These are phyloP conservation scores for Pichia kluyveri DNA, from an alignment of 805 yeast species.

Conservation along the genomic window DNA sequence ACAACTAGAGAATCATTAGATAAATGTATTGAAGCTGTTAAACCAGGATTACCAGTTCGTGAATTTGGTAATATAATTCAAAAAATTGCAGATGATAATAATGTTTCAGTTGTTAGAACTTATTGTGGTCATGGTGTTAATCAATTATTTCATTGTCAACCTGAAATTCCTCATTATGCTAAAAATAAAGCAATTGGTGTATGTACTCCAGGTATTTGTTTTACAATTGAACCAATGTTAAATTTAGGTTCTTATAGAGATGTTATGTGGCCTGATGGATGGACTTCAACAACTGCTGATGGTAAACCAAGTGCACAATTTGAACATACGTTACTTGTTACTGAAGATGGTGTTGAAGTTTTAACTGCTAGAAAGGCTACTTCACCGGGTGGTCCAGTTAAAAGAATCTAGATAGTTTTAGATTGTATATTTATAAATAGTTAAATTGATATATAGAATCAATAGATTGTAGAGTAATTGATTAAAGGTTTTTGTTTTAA, in stretches of 20 bases:
- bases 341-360: constrained; percentile 89
- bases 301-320: constrained; percentile 90
- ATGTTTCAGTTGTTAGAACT: constrained; percentile 80
- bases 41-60: constrained; percentile 88
- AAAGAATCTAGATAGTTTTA: constrained; percentile 29
- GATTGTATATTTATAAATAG: not conserved
- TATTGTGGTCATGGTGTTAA: constrained; percentile 95
- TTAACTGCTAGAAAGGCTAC: constrained; percentile 70
- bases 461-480: too few species aligned
- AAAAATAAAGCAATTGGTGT: constrained; percentile 88
- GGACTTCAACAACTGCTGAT: constrained; percentile 91
- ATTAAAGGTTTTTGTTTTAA: too few species aligned
- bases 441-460: not conserved
- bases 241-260: constrained; percentile 78
- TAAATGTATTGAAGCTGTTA: constrained; percentile 71
- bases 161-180: constrained; percentile 90
- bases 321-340: constrained; percentile 86
- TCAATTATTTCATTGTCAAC: constrained; percentile 79
- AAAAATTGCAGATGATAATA: constrained; percentile 67
- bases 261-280: constrained; percentile 90
- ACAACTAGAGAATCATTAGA: constrained; percentile 84
- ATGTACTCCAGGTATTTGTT: constrained; percentile 92
- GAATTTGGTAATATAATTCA: constrained; percentile 83
- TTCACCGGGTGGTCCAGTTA: constrained; percentile 84
- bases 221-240: constrained; percentile 97